A percentile compares a stretch with the other conserved stretches of the same genome.
These are phyloP conservation scores for Astraeus odoratus DNA, from an alignment of 768 basidiomycete species.

Conservation along the genomic window DNA sequence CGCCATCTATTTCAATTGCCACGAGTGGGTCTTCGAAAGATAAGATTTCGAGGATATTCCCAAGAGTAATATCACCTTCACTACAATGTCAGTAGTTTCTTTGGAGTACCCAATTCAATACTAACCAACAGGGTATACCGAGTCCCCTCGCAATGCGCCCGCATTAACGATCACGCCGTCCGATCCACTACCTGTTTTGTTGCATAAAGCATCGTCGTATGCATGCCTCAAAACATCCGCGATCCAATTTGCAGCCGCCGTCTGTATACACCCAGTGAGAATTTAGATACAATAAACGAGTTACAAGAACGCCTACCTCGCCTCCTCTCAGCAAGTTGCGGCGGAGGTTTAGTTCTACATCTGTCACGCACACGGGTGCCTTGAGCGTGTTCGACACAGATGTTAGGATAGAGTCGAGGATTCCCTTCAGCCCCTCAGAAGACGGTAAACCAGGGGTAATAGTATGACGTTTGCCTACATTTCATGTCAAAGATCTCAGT, in stretches of 20 bases:
- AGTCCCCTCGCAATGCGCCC: conserved; percentile 83
- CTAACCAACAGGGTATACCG: conserved; percentile 73
- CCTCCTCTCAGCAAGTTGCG: conserved; percentile 67
- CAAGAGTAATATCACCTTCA: conserved; percentile 68
- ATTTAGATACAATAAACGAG: background rate
- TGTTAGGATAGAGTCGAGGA: conserved; percentile 59
- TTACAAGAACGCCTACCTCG: conserved; percentile 42
- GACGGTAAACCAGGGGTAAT: conserved; percentile 54
- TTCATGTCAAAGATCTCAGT: background rate
- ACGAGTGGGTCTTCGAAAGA: conserved; percentile 85
- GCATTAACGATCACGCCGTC: conserved; percentile 80
- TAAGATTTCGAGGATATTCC: conserved; percentile 82
- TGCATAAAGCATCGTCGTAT: conserved; percentile 63
- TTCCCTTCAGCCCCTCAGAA: conserved; percentile 44
- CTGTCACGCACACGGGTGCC: conserved; percentile 68
- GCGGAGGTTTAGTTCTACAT: conserved; percentile 62
- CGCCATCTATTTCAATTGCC: conserved; percentile 74
- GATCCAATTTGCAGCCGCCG: conserved; percentile 73
- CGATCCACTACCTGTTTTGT: conserved; percentile 55
- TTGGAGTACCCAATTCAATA: background rate
- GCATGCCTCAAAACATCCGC: conserved; percentile 79
- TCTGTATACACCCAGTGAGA: conserved; percentile 31
- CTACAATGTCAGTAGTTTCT: background rate
- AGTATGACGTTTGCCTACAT: conserved; percentile 56
- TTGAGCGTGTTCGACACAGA: conserved; percentile 65